Percentiles rank a stretch among this genome's conserved stretches.
These are phyloP conservation scores for Monosporascus sp. DNA, from an alignment of 2,329 filamentous ascomycete species.

Conservation along the genomic window DNA sequence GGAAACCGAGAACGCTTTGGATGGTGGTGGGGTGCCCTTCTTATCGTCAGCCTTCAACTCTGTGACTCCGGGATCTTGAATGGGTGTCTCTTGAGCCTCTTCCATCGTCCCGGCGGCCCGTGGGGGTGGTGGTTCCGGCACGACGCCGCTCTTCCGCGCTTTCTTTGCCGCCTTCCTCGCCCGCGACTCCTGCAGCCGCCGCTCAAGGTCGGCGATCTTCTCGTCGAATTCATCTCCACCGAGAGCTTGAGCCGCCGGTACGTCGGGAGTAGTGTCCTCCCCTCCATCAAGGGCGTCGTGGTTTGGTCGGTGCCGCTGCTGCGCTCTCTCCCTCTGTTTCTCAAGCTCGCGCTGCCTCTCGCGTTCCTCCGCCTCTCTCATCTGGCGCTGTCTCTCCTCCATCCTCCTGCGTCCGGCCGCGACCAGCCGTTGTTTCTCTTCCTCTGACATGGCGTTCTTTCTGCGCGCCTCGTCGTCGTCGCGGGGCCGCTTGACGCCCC, in stretches of 20 bases:
- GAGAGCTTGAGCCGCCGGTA: constrained; percentile 12
- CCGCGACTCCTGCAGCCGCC: constrained; percentile 31
- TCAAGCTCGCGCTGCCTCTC: constrained; percentile 34
- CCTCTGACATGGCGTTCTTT: constrained; percentile 13
- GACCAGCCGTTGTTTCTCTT: constrained; percentile 26
- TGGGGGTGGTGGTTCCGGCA: too few species aligned
- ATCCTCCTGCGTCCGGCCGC: constrained; percentile 30
- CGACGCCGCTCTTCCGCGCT: constrained; percentile 21
- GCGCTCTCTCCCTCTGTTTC: constrained; percentile 6
- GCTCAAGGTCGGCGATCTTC: constrained; percentile 40
- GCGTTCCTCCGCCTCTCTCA: constrained; percentile 37
- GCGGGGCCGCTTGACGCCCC: constrained; percentile 56
- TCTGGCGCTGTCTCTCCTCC: constrained; percentile 37
- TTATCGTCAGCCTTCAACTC: constrained; percentile 33
- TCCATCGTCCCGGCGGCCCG: too few species aligned
- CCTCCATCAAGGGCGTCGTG: constrained; percentile 31
- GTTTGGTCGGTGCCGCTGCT: constrained; percentile 8
- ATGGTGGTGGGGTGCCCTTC: constrained; percentile 16
- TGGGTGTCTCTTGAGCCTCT: constrained; percentile 12
- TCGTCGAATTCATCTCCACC: constrained; percentile 29
- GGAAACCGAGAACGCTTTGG: constrained; percentile 13
- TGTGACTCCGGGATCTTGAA: constrained; percentile 14
- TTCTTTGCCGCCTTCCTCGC: constrained; percentile 32
- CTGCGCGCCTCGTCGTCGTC: constrained; percentile 34
- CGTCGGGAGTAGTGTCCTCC: constrained; percentile 28